These are phyloP conservation scores for Aurinia saxatilis DNA, from an alignment of 345 rosid species.

Conservation along the genomic window DNA sequence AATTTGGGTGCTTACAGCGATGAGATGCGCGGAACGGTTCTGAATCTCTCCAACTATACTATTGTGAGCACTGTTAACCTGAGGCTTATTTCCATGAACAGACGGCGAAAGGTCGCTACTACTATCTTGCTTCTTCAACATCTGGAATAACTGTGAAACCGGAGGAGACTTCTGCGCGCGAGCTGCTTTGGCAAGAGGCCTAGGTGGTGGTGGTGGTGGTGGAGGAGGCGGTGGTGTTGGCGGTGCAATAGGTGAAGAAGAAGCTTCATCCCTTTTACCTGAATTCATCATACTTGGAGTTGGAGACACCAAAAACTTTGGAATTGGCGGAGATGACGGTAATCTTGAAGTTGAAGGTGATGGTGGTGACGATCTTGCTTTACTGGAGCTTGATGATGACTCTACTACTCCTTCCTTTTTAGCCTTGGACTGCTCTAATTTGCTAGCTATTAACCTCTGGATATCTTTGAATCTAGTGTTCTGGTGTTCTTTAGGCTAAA, in stretches of 20 bases:
- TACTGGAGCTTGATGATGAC: constrained; percentile 28
- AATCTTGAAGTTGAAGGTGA: constrained; percentile 19
- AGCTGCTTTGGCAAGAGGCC: constrained; percentile 42
- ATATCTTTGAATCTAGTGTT: constrained; percentile 63
- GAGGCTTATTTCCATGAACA: constrained; percentile 32
- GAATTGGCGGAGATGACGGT: constrained; percentile 1
- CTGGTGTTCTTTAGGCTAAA: constrained; percentile 36
- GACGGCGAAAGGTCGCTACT: constrained; percentile 30
- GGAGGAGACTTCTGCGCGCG: constrained; percentile 44
- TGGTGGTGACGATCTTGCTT: constrained; percentile 13
- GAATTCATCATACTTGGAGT: constrained; percentile 7
- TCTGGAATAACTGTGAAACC: constrained; percentile 38
- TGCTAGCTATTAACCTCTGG: constrained; percentile 60
- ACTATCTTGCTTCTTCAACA: constrained; percentile 47
- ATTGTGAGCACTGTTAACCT: constrained; percentile 44
- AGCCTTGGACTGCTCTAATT: constrained; percentile 46
- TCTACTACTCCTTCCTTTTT: constrained; percentile 38
- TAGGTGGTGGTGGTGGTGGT: constrained; percentile 47
- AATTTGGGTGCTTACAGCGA: constrained; percentile 53
- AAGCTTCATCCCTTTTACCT: constrained; percentile 22
- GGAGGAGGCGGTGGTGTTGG: constrained; percentile 68
- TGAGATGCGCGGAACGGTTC: constrained; percentile 75
- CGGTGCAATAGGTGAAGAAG: constrained; percentile 35
- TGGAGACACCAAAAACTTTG: constrained; percentile 29
- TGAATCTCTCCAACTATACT: constrained; percentile 90